Evolutionary conservation across 306 rosid genomes (phyloP).

Genomic region (Begonia loranthoides): DNA sequence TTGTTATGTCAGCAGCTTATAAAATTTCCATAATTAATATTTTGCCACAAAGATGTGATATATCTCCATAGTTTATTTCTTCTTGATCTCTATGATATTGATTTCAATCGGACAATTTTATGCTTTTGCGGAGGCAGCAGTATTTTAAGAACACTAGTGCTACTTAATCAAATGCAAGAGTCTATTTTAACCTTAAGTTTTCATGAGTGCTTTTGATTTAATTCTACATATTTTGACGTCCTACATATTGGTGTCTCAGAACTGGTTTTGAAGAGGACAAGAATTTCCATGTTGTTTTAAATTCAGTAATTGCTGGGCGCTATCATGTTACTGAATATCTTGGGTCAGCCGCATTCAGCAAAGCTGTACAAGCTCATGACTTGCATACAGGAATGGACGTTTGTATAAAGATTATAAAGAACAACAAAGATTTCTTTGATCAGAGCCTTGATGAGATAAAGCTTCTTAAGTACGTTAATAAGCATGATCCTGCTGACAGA

Average conservation of each 20-base stretch:
- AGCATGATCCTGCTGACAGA: conserved; percentile 95
- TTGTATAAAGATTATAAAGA: conserved; percentile 92
- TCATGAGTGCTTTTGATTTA: no score
- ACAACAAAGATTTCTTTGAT: conserved; percentile 99
- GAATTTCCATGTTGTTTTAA: conserved; percentile 88
- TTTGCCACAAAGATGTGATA: no score
- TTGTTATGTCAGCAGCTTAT: not conserved
- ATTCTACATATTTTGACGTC: no score
- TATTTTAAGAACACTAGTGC: not conserved
- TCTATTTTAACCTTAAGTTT: no score
- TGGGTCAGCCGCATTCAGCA: conserved; percentile 98
- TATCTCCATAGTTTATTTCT: not conserved
- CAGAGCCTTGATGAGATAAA: conserved; percentile 99
- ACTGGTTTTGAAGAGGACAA: conserved; percentile 99
- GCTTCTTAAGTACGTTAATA: conserved; percentile 96
- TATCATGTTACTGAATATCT: conserved; percentile 98
- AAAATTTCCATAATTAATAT: conserved; percentile 1
- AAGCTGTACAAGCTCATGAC: conserved; percentile 98
- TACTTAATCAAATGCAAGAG: no score
- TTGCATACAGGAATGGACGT: conserved; percentile 97
- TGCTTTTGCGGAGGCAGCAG: not conserved
- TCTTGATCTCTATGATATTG: not conserved
- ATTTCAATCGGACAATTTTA: not conserved
- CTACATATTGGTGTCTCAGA: conserved; percentile 20
- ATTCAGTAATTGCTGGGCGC: conserved; percentile 94